Evolutionary conservation across 768 basidiomycete genomes (phyloP).

Genomic region (Agrocybe praecox): DNA sequence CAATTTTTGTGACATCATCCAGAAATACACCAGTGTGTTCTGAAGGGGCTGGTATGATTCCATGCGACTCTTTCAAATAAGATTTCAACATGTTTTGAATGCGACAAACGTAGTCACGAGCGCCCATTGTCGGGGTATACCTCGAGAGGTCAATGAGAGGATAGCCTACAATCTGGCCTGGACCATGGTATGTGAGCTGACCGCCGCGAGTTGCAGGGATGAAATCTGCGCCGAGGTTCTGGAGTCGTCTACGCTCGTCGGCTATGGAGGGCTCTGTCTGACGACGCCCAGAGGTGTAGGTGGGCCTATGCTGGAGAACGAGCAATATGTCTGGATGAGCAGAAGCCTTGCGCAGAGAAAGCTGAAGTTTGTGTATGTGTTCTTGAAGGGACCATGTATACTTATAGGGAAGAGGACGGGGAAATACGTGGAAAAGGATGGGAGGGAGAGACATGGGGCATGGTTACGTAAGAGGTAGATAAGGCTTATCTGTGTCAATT

Average conservation of each 20-base stretch:
- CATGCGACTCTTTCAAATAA: conserved; percentile 64
- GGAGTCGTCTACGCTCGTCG: conserved; percentile 65
- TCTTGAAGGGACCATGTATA: conserved; percentile 73
- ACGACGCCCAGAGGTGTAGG: conserved; percentile 93
- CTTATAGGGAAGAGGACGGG: conserved; percentile 75
- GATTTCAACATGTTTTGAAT: conserved; percentile 72
- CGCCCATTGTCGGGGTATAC: conserved; percentile 68
- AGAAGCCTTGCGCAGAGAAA: conserved; percentile 42
- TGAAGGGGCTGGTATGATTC: conserved; percentile 56
- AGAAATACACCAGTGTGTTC: conserved; percentile 93
- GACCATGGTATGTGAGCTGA: conserved; percentile 95
- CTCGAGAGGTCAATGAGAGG: conserved; percentile 89
- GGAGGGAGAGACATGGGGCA: conserved; percentile 45
- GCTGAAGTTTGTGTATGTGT: conserved; percentile 66
- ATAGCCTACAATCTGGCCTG: conserved; percentile 96
- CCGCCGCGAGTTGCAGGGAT: conserved; percentile 84
- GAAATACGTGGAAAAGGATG: conserved; percentile 78
- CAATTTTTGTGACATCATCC: conserved; percentile 79
- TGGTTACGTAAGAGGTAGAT: neutral
- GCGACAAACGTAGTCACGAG: conserved; percentile 83
- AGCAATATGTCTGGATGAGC: conserved; percentile 68
- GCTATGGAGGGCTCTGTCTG: conserved; percentile 65
- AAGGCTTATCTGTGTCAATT: neutral
- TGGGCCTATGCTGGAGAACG: conserved; percentile 88
- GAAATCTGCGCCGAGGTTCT: conserved; percentile 84